Evolutionary conservation across 768 basidiomycete species (phyloP).

Genomic region (Gelatoporia subvermispora): DNA sequence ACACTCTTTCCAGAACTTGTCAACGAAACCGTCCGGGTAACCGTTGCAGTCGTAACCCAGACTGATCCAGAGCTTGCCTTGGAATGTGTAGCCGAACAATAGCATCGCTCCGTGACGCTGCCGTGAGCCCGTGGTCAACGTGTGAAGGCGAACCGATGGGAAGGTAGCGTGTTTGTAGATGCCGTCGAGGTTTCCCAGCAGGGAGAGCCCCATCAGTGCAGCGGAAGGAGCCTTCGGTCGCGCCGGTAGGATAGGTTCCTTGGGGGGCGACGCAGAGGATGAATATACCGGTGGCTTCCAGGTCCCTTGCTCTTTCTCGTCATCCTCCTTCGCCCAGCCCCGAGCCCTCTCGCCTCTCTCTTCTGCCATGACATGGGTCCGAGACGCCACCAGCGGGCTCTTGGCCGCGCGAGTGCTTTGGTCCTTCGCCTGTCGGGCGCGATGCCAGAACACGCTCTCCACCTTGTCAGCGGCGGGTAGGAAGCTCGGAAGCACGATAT

Average conservation of each 20-base stretch:
- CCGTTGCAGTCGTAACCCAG: constrained; percentile 78
- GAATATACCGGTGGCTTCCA: constrained; percentile 27
- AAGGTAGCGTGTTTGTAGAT: constrained; percentile 69
- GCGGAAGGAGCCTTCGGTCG: constrained; percentile 43
- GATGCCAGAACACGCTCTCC: constrained; percentile 63
- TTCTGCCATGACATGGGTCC: constrained; percentile 60
- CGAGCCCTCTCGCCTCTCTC: constrained; percentile 58
- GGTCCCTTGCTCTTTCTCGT: constrained; percentile 47
- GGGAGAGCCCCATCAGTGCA: constrained; percentile 72
- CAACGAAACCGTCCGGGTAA: constrained; percentile 56
- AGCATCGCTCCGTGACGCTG: constrained; percentile 76
- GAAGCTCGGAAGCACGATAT: constrained; percentile 74
- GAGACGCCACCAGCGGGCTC: constrained; percentile 53
- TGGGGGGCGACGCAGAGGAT: constrained; percentile 9
- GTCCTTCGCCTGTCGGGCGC: constrained; percentile 60
- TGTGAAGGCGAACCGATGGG: constrained; percentile 54
- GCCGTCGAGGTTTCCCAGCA: constrained; percentile 81
- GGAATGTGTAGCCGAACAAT: constrained; percentile 77
- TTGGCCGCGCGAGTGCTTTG: constrained; percentile 68
- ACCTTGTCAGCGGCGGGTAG: constrained; percentile 40
- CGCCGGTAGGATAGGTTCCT: constrained; percentile 18
- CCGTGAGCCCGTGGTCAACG: constrained; percentile 79
- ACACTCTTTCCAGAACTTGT: constrained; percentile 63
- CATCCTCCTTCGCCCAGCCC: constrained; percentile 72
- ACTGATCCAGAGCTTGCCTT: constrained; percentile 71